Evolutionary conservation across 495 filamentous ascomycete genomes (phyloP), one percentile per base, ranked within the genome.

Genomic region (Aspergillus biplanus): DNA sequence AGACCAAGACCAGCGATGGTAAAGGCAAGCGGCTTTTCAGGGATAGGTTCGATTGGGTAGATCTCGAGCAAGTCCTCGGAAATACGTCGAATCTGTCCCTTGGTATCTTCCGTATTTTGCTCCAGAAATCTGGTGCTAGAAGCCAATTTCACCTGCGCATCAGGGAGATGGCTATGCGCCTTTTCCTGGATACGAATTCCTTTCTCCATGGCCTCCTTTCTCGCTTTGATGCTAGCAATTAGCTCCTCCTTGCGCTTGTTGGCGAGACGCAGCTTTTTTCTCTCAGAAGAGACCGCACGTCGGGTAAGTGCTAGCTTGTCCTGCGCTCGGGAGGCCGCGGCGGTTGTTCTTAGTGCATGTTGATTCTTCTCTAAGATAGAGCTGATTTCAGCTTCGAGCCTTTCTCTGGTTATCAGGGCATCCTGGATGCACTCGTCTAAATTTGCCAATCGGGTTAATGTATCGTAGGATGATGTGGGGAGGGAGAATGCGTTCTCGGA

Each of bases 381-480:
- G 68, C 87, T 90, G 63, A 98, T 97, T 63, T 97, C 92, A 8
- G 82, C 72, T 9, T 91, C 85, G 8, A 99, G 75, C 55, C 83
- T 83, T 61, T 90, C 87, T 5, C 91, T 84, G 0, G 92, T 97
- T 1, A 85, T 83, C 0, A 97, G 73, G 6, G 93, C 93, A 69
- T 99, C 95, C 73, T 97, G 91, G 37, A 98, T 90, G 62, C 93
- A 97, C 68, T 92, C 90, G 62, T 97, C 93, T 42, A 99, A 79
- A 57, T 92, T 97, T 13, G 90, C 89, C 33, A 99, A 81, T 34
- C 89, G 86, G 90, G 97, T 96, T 49, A 99, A 78, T 2, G 91
- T 87, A 69, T 96, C 95, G 75, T 97, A 99, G 1, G 92, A 93
- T 6, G 92, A 92, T 1, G 91, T 95, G 0, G 80, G 69, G 58